Evolutionary conservation across 495 filamentous ascomycete species (phyloP).

Genomic region (Baudoinia panamericana): DNA sequence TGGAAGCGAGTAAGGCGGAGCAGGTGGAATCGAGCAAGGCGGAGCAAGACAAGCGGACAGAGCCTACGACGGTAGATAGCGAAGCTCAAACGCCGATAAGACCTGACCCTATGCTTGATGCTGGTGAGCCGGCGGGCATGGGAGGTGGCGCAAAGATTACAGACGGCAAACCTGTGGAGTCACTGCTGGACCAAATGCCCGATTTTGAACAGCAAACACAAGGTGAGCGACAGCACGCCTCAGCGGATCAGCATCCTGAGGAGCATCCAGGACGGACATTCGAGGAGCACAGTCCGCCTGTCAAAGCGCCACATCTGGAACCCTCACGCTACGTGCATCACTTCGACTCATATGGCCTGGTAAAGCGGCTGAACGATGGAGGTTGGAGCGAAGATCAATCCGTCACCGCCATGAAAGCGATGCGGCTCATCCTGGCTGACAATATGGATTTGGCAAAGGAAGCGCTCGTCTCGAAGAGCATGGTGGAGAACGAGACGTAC

Average conservation of each 20-base stretch:
- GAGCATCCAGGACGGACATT: conserved; percentile 2
- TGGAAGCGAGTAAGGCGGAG: conserved; percentile 5
- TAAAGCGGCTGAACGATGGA: conserved; percentile 55
- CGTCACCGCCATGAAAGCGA: conserved; percentile 75
- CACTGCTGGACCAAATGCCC: conserved; percentile 48
- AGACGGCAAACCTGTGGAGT: conserved; percentile 44
- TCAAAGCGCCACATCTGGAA: conserved; percentile 51
- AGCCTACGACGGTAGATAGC: conserved; percentile 13
- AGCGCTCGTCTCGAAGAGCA: conserved; percentile 61
- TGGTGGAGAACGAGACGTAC: conserved; percentile 78
- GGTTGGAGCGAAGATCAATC: conserved; percentile 60
- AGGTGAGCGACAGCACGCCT: conserved; percentile 19
- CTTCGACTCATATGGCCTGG: conserved; percentile 86
- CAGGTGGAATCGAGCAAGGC: too few species aligned
- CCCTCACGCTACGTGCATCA: conserved; percentile 80
- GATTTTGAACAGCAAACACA: conserved; percentile 24
- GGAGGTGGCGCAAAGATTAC: neutral
- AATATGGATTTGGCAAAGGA: conserved; percentile 70
- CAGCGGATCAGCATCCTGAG: neutral
- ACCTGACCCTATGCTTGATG: conserved; percentile 7
- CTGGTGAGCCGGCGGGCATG: neutral
- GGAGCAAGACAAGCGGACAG: conserved; percentile 14
- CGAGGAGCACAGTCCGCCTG: conserved; percentile 21
- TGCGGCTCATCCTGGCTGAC: conserved; percentile 57
- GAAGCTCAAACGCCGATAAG: neutral